Conservation (phyloP, 495 filamentous ascomycete species). For the Neurospora sublineolata region DNA sequence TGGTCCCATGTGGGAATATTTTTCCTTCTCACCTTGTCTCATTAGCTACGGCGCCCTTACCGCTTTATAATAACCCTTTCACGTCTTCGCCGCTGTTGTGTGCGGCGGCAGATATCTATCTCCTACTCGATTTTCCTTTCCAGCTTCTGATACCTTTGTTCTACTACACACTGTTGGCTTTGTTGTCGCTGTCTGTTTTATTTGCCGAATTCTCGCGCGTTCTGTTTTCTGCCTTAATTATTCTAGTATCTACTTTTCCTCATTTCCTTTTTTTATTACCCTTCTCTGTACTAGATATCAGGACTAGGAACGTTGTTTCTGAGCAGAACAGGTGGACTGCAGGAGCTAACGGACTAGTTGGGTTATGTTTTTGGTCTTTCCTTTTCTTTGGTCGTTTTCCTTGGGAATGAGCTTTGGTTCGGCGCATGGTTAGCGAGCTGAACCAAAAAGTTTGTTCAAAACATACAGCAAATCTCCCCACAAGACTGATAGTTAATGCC, state of each 20-base stretch:
- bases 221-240: neutral
- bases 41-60: conserved; percentile 40
- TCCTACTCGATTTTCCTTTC: neutral
- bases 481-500: neutral
- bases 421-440: neutral
- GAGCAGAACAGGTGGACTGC: neutral
- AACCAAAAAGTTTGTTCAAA: neutral
- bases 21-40: conserved; percentile 33
- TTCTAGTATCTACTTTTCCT: neutral
- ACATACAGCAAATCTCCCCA: neutral
- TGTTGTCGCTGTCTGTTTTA: neutral
- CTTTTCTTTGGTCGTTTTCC: neutral
- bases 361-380: neutral
- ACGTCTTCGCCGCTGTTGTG: conserved; percentile 6
- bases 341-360: neutral
- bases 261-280: neutral
- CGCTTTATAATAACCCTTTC: conserved; percentile 27
- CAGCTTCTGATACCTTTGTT: conserved; percentile 24
- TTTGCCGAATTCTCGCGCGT: neutral
- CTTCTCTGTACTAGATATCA: neutral
- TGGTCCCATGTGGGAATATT: conserved; percentile 35
- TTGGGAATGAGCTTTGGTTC: neutral
- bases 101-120: neutral
- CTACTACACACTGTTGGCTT: neutral
- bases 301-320: neutral